Evolutionary conservation across 306 rosid genomes (phyloP).

Genomic region (Lablab purpureus): DNA sequence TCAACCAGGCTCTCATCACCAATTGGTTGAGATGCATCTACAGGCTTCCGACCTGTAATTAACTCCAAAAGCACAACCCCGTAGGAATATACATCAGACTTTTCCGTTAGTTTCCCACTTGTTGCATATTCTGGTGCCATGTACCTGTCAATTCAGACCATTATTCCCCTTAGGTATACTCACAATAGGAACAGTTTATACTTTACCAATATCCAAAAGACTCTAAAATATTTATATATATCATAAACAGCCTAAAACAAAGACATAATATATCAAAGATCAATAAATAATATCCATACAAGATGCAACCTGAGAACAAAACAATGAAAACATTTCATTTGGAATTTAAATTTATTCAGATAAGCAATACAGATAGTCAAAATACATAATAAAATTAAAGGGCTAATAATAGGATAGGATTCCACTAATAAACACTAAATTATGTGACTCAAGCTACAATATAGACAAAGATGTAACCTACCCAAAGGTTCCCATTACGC

Average conservation of each 20-base stretch:
- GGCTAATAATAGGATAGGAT: background rate
- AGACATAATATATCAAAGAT: background rate
- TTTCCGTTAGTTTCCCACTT: slow-evolving; percentile 96
- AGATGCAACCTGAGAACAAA: background rate
- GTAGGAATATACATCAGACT: slow-evolving; percentile 93
- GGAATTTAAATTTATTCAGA: slow-evolving; percentile 7
- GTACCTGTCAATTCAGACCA: slow-evolving; percentile 66
- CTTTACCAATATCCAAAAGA: slow-evolving; percentile 2
- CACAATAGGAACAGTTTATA: slow-evolving; percentile 3
- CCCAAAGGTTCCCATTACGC: slow-evolving; percentile 99
- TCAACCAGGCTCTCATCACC: slow-evolving; percentile 98
- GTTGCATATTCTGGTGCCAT: slow-evolving; percentile 99
- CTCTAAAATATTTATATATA: background rate
- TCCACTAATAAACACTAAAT: slow-evolving; percentile 32
- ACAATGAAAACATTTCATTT: background rate
- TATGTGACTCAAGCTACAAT: slow-evolving; percentile 9
- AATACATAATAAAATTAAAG: background rate
- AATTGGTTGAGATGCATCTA: slow-evolving; percentile 91
- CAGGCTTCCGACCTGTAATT: slow-evolving; percentile 94
- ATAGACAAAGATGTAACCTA: slow-evolving; percentile 46
- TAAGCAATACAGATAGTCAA: background rate
- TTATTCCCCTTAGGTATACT: slow-evolving; percentile 44
- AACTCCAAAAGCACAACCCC: slow-evolving; percentile 98
- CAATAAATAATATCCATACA: background rate
- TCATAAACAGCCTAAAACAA: slow-evolving; percentile 1